A percentile compares a stretch with the other conserved stretches of the same genome.
Conservation (phyloP, 495 filamentous ascomycete species). For the Achaetomiella virescens region DNA sequence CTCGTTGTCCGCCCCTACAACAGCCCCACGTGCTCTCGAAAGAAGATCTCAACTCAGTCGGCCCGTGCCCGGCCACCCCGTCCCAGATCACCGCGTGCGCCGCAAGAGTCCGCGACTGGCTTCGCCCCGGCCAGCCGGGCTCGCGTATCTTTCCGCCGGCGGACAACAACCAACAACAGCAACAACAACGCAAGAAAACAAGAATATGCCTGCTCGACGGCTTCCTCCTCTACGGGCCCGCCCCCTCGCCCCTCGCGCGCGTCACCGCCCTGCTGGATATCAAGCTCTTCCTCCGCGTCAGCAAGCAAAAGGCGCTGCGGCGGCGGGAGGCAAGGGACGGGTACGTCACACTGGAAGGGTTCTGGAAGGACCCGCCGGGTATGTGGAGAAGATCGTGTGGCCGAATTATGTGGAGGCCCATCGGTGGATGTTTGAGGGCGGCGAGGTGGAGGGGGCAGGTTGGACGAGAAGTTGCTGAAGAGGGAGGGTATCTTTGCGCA, state of each 20-base stretch:
- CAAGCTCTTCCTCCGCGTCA: constrained; percentile 66
- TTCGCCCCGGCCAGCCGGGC: constrained; percentile 29
- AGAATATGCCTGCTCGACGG: constrained; percentile 64
- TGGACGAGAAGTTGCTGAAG: constrained; percentile 39
- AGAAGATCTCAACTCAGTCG: constrained; percentile 68
- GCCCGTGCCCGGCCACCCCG: constrained; percentile 40
- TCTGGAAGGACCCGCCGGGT: constrained; percentile 94
- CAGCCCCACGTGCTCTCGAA: constrained; percentile 58
- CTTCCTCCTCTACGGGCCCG: constrained; percentile 72
- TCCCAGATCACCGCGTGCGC: constrained; percentile 34
- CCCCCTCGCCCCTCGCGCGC: constrained; percentile 23
- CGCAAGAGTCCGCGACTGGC: constrained; percentile 38
- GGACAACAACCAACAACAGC: constrained; percentile 25
- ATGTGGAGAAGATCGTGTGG: constrained; percentile 94
- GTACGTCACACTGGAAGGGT: constrained; percentile 85
- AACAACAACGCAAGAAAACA: neutral
- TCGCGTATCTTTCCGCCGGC: constrained; percentile 21
- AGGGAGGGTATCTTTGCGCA: constrained; percentile 30
- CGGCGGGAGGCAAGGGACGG: constrained; percentile 68
- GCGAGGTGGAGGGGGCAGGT: constrained; percentile 49
- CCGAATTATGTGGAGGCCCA: constrained; percentile 81
- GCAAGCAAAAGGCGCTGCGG: constrained; percentile 52
- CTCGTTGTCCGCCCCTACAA: neutral
- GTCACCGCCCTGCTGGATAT: constrained; percentile 60
- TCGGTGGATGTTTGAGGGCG: constrained; percentile 62